A percentile compares a stretch with the other conserved stretches of the same genome.
Evolutionary conservation across 2,329 filamentous ascomycete species (phyloP).

Genomic region (Alternaria incomplexa): DNA sequence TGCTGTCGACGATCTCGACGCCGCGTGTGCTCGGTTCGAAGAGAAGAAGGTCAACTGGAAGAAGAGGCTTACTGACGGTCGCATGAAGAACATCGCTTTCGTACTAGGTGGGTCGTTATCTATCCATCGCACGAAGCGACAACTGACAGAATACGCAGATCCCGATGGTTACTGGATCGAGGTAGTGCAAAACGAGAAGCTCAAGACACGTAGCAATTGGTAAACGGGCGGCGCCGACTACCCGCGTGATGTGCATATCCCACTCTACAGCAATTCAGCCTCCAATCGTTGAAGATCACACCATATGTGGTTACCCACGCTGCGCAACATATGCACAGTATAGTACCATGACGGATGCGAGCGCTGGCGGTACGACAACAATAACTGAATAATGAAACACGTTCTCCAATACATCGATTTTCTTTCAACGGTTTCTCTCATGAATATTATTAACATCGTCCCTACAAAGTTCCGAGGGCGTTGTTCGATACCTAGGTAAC

Average conservation of each 20-base stretch:
- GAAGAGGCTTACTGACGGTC: conserved; percentile 89
- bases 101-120: conserved; percentile 63
- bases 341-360: not conserved
- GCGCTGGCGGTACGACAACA: not conserved
- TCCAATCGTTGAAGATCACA: conserved; percentile 22
- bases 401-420: not conserved
- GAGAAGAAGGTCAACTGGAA: conserved; percentile 84
- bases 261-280: conserved; percentile 13
- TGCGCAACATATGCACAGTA: conserved; percentile 3
- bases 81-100: conserved; percentile 94
- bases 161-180: conserved; percentile 87
- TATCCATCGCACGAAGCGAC: not conserved
- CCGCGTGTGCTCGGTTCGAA: conserved; percentile 86
- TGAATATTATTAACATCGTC: not conserved
- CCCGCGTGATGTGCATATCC: conserved; percentile 16
- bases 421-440: not conserved
- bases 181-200: conserved; percentile 77
- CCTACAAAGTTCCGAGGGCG: not conserved
- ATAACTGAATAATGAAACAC: not conserved
- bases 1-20: conserved; percentile 85
- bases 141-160: conserved; percentile 39
- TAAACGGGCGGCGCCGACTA: conserved; percentile 27
- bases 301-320: conserved; percentile 6
- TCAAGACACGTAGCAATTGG: conserved; percentile 55
- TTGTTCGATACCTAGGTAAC: not conserved